These are phyloP conservation scores for Scedosporium minutisporum DNA, from an alignment of 2,329 filamentous ascomycete species.

Conservation along the genomic window DNA sequence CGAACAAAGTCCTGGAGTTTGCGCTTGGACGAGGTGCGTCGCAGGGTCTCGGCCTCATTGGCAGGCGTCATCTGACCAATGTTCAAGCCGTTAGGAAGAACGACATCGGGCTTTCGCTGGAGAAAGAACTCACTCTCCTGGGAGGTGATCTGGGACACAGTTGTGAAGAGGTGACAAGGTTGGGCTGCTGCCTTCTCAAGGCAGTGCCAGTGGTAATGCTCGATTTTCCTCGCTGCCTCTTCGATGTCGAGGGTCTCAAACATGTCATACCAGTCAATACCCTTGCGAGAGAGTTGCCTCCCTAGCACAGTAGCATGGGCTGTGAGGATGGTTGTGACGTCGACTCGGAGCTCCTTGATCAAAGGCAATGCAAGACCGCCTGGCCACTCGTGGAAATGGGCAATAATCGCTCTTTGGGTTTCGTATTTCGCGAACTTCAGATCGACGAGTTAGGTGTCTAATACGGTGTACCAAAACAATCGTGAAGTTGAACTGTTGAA, in stretches of 20 bases:
- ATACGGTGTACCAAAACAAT: background rate
- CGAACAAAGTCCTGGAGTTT: constrained; percentile 98
- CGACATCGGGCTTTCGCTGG: constrained; percentile 95
- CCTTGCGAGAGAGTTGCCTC: background rate
- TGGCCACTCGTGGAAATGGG: constrained; percentile 6
- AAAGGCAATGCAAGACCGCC: constrained; percentile 1
- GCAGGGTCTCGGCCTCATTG: constrained; percentile 77
- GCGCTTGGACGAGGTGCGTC: constrained; percentile 81
- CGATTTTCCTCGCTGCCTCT: background rate
- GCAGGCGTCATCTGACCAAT: constrained; percentile 48
- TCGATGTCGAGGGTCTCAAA: constrained; percentile 3
- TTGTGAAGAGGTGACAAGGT: constrained; percentile 1
- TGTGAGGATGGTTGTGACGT: constrained; percentile 3
- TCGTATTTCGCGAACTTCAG: background rate
- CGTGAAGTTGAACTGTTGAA: background rate
- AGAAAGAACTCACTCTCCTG: constrained; percentile 96
- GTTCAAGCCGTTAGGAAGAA: constrained; percentile 91
- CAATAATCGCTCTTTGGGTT: background rate
- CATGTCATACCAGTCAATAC: constrained; percentile 1
- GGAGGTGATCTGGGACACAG: constrained; percentile 48
- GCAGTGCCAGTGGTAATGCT: constrained; percentile 2
- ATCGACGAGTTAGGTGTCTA: background rate
- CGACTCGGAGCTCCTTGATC: background rate
- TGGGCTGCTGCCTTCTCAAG: constrained; percentile 2
- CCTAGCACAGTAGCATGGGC: constrained; percentile 2